A percentile compares a stretch with the other conserved stretches of the same genome.
These are phyloP conservation scores for Fraxinus pennsylvanica DNA, from an alignment of 257 asterid species.

Conservation along the genomic window DNA sequence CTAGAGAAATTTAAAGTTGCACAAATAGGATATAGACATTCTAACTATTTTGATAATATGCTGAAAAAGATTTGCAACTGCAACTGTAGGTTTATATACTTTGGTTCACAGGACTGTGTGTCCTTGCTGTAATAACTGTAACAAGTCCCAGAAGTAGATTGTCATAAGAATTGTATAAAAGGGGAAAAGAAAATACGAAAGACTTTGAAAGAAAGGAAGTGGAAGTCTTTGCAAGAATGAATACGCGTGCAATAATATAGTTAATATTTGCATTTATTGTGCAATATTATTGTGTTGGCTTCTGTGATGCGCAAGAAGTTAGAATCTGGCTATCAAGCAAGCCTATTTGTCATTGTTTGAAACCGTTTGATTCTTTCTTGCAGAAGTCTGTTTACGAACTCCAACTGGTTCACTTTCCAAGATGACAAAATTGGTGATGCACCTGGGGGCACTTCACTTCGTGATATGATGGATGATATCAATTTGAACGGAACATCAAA, in stretches of 20 bases:
- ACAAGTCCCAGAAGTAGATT: neutral
- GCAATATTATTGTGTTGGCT: neutral
- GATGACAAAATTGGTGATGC: conserved; percentile 59
- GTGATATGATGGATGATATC: conserved; percentile 60
- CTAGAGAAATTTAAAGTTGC: neutral
- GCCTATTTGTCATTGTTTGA: conserved; percentile 16
- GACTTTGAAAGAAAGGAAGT: neutral
- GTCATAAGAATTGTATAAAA: neutral
- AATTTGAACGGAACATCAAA: conserved; percentile 58
- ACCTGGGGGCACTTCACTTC: conserved; percentile 52
- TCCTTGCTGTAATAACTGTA: neutral
- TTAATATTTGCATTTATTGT: neutral
- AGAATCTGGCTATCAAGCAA: neutral
- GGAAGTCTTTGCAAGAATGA: neutral
- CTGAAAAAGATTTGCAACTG: neutral
- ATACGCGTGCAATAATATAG: neutral
- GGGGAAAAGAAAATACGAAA: neutral
- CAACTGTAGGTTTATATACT: neutral
- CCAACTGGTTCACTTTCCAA: conserved; percentile 99
- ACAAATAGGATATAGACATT: neutral
- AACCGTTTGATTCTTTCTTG: conserved; percentile 28
- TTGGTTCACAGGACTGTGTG: neutral
- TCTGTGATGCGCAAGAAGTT: neutral
- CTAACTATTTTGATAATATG: neutral
- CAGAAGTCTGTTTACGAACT: conserved; percentile 91